These are phyloP conservation scores for Exophiala bonariae DNA, from an alignment of 2,329 filamentous ascomycete genomes.

Conservation along the genomic window DNA sequence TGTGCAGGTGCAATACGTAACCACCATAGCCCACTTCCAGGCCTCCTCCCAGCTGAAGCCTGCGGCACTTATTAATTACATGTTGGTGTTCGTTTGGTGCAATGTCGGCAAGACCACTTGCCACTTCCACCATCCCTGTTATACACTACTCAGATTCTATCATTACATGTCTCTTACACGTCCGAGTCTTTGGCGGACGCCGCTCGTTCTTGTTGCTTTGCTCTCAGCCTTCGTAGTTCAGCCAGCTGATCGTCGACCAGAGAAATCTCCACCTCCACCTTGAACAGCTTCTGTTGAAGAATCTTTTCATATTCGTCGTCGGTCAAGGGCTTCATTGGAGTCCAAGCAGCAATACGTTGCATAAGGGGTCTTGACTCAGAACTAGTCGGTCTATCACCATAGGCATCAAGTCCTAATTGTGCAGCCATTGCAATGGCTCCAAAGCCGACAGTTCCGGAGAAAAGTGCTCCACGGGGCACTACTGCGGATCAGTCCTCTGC, in stretches of 20 bases:
- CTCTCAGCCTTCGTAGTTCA: slow-evolving; percentile 28
- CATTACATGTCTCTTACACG: too few relatives aligned
- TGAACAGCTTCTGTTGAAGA: slow-evolving; percentile 69
- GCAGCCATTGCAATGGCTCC: slow-evolving; percentile 17
- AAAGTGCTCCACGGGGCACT: slow-evolving; percentile 18
- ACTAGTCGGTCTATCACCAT: slow-evolving; percentile 41
- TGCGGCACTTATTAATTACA: too few relatives aligned
- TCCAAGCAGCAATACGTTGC: slow-evolving; percentile 53
- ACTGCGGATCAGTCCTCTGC: not conserved
- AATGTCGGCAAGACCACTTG: too few relatives aligned
- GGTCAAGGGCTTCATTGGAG: slow-evolving; percentile 67
- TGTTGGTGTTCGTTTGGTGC: too few relatives aligned
- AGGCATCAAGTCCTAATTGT: slow-evolving; percentile 19
- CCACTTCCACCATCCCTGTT: too few relatives aligned
- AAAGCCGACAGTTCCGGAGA: slow-evolving; percentile 22
- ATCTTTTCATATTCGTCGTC: slow-evolving; percentile 73
- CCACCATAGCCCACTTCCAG: too few relatives aligned
- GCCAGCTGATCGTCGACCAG: slow-evolving; percentile 75
- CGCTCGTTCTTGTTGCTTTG: slow-evolving; percentile 1
- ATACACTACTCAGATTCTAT: too few relatives aligned
- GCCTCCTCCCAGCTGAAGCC: too few relatives aligned
- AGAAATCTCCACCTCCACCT: slow-evolving; percentile 74
- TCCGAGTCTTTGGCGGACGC: too few relatives aligned
- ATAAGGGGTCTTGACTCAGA: slow-evolving; percentile 6
- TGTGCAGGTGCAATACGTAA: too few relatives aligned